Percentiles rank a stretch among this genome's conserved stretches.
Evolutionary conservation across 768 basidiomycete genomes (phyloP).

Genomic region (Gyrodon lividus): DNA sequence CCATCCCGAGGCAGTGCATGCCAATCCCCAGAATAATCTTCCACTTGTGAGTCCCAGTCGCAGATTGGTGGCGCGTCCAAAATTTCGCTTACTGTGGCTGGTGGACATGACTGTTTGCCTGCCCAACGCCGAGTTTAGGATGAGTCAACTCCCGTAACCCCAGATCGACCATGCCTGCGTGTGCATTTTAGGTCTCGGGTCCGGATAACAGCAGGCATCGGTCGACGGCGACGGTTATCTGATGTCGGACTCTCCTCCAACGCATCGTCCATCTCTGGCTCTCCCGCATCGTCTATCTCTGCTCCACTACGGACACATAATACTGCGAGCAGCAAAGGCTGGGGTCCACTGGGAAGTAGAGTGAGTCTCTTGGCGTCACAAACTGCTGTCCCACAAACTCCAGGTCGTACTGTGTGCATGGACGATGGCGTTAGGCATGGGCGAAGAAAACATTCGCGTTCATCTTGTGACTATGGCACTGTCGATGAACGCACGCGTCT

Average conservation of each 20-base stretch:
- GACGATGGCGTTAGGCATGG: background rate
- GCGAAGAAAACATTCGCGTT: slow-evolving; percentile 5
- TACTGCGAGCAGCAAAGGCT: slow-evolving; percentile 47
- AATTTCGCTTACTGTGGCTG: background rate
- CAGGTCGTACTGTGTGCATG: background rate
- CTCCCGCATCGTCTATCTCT: slow-evolving; percentile 79
- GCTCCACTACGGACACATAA: slow-evolving; percentile 68
- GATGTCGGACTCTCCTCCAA: slow-evolving; percentile 24
- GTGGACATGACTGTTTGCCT: background rate
- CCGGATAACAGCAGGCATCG: slow-evolving; percentile 71
- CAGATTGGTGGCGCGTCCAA: background rate
- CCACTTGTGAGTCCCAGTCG: slow-evolving; percentile 15
- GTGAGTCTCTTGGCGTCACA: slow-evolving; percentile 36
- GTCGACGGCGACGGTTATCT: slow-evolving; percentile 40
- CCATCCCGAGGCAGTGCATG: background rate
- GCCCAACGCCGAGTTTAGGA: slow-evolving; percentile 5
- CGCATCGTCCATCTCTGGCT: slow-evolving; percentile 51
- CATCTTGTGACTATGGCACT: slow-evolving; percentile 13
- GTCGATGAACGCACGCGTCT: slow-evolving; percentile 42
- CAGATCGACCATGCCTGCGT: slow-evolving; percentile 22
- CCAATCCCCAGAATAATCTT: background rate
- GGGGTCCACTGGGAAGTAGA: slow-evolving; percentile 62
- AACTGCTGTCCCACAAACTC: background rate
- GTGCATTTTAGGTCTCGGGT: slow-evolving; percentile 76
- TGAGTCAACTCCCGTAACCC: slow-evolving; percentile 8